These are phyloP conservation scores for Thraustochytrium sp. DNA, from an alignment of 352 stramenopile species.

Conservation along the genomic window DNA sequence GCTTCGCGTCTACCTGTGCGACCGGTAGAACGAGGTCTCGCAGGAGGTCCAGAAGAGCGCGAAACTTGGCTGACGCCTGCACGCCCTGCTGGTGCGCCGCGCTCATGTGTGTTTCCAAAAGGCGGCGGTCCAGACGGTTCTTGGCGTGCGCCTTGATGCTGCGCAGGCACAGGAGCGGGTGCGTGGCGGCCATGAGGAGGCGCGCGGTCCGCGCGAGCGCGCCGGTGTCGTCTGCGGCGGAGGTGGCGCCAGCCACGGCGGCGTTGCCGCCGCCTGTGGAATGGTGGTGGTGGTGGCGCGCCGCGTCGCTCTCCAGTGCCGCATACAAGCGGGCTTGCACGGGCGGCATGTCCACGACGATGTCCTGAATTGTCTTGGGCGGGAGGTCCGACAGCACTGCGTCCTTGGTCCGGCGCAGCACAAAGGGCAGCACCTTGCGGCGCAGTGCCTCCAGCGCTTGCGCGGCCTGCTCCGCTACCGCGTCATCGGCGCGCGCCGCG, in stretches of 20 bases:
- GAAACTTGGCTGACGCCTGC: conserved; percentile 69
- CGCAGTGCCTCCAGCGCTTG: conserved; percentile 85
- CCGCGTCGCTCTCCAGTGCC: conserved; percentile 44
- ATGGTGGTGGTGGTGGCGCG: too few relatives aligned
- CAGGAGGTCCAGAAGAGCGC: conserved; percentile 1
- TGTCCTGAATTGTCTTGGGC: conserved; percentile 91
- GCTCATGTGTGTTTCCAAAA: conserved; percentile 48
- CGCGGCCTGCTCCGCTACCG: not conserved
- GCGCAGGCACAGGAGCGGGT: conserved; percentile 69
- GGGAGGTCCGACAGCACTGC: conserved; percentile 91
- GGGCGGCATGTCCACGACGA: conserved; percentile 75
- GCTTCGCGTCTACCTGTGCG: not conserved
- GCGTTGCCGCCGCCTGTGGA: not conserved
- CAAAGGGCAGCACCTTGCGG: conserved; percentile 91
- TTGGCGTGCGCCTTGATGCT: not conserved
- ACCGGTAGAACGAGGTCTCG: not conserved
- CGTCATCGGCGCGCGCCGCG: not conserved
- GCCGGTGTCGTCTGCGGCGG: not conserved
- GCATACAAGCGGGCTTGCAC: conserved; percentile 78
- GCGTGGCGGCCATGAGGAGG: conserved; percentile 86
- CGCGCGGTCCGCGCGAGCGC: conserved; percentile 46
- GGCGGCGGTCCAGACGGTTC: not conserved
- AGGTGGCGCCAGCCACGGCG: not conserved
- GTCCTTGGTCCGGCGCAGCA: conserved; percentile 90
- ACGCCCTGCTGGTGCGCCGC: conserved; percentile 49